Evolutionary conservation across 73 alveolate genomes (phyloP).

Genomic region (Paramecium biaurelia): DNA sequence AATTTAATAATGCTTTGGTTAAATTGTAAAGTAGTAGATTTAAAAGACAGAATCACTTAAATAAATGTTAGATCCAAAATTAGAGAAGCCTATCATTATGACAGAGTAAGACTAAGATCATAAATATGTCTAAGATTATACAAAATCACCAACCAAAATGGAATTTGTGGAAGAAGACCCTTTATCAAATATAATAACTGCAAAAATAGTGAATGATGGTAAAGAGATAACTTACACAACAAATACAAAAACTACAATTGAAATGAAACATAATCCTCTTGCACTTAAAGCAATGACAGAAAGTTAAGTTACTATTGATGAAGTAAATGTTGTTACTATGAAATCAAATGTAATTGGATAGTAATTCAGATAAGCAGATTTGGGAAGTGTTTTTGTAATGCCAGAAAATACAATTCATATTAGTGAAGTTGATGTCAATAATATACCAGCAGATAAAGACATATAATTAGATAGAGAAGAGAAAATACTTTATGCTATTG

Average conservation of each 20-base stretch:
- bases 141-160: conserved; percentile 4
- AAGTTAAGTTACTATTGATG: neutral
- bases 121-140: conserved; percentile 22
- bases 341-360: neutral
- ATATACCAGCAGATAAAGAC: conserved; percentile 61
- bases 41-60: neutral
- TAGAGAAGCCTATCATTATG: neutral
- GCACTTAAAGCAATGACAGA: conserved; percentile 39
- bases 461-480: conserved; percentile 39
- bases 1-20: neutral
- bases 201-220: neutral
- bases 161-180: conserved; percentile 3
- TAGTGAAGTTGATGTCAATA: conserved; percentile 51
- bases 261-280: conserved; percentile 55
- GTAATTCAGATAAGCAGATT: neutral
- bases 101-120: neutral
- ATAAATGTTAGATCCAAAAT: neutral
- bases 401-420: conserved; percentile 55
- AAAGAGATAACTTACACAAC: neutral
- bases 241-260: conserved; percentile 1
- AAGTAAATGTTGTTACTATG: neutral
- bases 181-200: neutral
- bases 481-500: conserved; percentile 40
- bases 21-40: neutral
- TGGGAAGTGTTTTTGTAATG: conserved; percentile 51